These are phyloP conservation scores for Stellera chamaejasme DNA, from an alignment of 345 rosid species.

Conservation along the genomic window DNA sequence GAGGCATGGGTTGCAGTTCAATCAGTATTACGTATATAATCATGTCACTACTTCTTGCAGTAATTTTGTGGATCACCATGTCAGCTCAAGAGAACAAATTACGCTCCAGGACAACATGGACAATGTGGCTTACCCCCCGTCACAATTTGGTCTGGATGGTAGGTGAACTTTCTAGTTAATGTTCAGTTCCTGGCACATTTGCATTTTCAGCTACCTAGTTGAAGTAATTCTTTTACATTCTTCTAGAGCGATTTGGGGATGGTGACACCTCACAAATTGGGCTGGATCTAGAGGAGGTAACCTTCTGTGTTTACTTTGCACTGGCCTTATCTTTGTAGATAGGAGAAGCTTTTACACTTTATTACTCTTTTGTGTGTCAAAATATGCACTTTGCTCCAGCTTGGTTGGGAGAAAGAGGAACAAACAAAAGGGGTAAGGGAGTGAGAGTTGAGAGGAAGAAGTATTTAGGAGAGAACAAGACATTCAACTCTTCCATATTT, in stretches of 20 bases:
- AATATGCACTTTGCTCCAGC: too few species aligned
- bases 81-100: conserved; percentile 95
- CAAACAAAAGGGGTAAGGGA: too few species aligned
- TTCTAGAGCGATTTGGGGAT: conserved; percentile 95
- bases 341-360: too few species aligned
- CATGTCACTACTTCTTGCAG: conserved; percentile 35
- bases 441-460: too few species aligned
- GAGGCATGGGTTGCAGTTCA: neutral
- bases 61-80: conserved; percentile 89
- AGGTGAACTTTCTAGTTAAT: conserved; percentile 21
- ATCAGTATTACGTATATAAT: neutral
- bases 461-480: too few species aligned
- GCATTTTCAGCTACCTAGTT: neutral
- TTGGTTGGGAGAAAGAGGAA: too few species aligned
- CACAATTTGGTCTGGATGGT: conserved; percentile 98
- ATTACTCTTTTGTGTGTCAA: too few species aligned
- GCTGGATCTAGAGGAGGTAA: conserved; percentile 94
- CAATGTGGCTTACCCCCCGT: conserved; percentile 83
- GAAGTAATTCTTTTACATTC: conserved; percentile 12
- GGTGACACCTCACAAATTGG: conserved; percentile 91
- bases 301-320: conserved; percentile 6
- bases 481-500: too few species aligned
- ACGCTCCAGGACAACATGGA: conserved; percentile 99
- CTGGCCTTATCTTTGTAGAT: neutral
- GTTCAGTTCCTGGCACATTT: conserved; percentile 10